Conservation (phyloP, 2,329 filamentous ascomycete species). For the Macrophomina pseudophaseolina region DNA sequence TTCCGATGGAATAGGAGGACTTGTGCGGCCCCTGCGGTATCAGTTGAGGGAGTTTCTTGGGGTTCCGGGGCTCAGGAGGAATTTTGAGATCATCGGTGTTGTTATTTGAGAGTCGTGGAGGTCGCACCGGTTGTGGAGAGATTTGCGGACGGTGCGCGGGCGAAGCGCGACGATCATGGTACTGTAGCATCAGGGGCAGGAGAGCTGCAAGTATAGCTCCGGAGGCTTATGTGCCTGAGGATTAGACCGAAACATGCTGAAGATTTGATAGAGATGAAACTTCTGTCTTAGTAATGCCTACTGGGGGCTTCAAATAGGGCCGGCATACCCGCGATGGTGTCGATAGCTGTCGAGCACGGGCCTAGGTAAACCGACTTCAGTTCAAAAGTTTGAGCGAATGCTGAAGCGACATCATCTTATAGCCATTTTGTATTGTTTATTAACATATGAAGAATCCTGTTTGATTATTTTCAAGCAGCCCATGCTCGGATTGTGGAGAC, state of each 20-base stretch:
- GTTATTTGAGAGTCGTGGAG: neutral
- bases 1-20: no score
- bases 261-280: neutral
- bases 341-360: neutral
- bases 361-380: neutral
- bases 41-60: no score
- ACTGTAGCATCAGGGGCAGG: neutral
- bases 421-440: neutral
- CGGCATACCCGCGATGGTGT: neutral
- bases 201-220: neutral
- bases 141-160: neutral
- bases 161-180: neutral
- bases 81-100: neutral
- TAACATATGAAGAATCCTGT: neutral
- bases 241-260: neutral
- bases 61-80: neutral
- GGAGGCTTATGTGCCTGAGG: neutral
- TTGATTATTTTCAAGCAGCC: neutral
- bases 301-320: neutral
- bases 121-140: neutral
- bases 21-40: no score
- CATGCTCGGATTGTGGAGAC: neutral
- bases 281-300: neutral
- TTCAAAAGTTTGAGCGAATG: neutral
- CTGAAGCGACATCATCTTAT: neutral